These are phyloP conservation scores for Closterium sp. DNA, from an alignment of 139 green algal genomes.

Conservation along the genomic window DNA sequence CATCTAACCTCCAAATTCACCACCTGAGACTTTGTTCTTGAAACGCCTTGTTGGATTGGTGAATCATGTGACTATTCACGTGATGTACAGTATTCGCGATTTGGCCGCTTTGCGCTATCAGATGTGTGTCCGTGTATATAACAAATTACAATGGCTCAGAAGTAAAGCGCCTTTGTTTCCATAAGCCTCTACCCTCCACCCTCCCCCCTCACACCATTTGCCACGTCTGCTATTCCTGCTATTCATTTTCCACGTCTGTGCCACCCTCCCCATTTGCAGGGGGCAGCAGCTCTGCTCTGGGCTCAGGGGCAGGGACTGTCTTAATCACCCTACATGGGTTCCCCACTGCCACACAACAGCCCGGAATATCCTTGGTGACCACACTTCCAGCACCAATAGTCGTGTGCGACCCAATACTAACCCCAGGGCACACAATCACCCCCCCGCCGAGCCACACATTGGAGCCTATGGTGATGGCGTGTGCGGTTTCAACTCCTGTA, in stretches of 20 bases:
- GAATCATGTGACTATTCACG: too few relatives aligned
- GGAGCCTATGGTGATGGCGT: slow-evolving; percentile 40
- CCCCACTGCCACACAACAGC: slow-evolving; percentile 12
- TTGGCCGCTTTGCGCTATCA: too few relatives aligned
- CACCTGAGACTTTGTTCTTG: too few relatives aligned
- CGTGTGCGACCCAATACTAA: slow-evolving; percentile 41
- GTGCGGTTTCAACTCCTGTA: slow-evolving; percentile 12
- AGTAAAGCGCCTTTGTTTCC: too few relatives aligned
- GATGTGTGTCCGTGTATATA: too few relatives aligned
- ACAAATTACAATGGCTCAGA: too few relatives aligned
- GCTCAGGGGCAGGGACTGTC: not conserved
- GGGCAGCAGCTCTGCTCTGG: not conserved
- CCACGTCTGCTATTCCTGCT: not conserved
- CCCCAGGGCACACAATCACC: slow-evolving; percentile 33
- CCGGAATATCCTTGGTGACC: slow-evolving; percentile 33
- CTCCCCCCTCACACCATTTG: too few relatives aligned
- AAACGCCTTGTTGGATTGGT: too few relatives aligned
- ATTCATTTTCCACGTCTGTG: not conserved
- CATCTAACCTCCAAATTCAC: too few relatives aligned
- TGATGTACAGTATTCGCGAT: too few relatives aligned
- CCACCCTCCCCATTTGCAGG: not conserved
- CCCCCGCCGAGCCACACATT: slow-evolving; percentile 42
- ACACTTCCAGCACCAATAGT: slow-evolving; percentile 47
- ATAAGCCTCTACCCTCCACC: too few relatives aligned
- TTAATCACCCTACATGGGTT: slow-evolving; percentile 40